Conservation (phyloP, 73 alveolate species). For the Paramecium caudatum region DNA sequence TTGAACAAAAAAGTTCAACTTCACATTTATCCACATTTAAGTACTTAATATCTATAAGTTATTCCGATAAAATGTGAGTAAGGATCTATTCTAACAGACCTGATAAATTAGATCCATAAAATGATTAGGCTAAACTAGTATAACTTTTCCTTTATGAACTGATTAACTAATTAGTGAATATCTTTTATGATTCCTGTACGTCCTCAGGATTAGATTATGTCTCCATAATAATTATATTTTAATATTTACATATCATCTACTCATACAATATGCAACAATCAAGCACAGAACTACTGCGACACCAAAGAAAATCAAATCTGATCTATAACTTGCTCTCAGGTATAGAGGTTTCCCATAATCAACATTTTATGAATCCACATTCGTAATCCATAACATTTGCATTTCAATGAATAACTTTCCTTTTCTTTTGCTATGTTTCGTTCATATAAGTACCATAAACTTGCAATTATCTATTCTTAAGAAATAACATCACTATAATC, state of each 20-base stretch:
- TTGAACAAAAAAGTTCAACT: not conserved
- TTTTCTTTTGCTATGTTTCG: not conserved
- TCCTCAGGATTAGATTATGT: too few species aligned
- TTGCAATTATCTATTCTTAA: not conserved
- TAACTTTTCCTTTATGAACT: not conserved
- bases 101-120: not conserved
- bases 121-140: constrained; percentile 2
- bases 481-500: not conserved
- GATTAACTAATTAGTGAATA: not conserved
- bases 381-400: not conserved
- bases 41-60: constrained; percentile 4
- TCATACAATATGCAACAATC: not conserved
- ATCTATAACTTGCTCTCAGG: not conserved
- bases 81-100: not conserved
- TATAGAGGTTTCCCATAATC: not conserved
- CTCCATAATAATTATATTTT: not conserved
- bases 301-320: not conserved
- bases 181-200: not conserved
- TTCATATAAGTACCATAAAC: not conserved
- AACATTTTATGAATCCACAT: not conserved
- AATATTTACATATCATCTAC: not conserved
- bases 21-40: constrained; percentile 1
- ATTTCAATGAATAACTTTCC: not conserved
- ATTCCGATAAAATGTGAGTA: constrained; percentile 8
- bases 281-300: not conserved